These are phyloP conservation scores for Pseudogymnoascus sp. DNA, from an alignment of 2,329 filamentous ascomycete species.

Conservation along the genomic window DNA sequence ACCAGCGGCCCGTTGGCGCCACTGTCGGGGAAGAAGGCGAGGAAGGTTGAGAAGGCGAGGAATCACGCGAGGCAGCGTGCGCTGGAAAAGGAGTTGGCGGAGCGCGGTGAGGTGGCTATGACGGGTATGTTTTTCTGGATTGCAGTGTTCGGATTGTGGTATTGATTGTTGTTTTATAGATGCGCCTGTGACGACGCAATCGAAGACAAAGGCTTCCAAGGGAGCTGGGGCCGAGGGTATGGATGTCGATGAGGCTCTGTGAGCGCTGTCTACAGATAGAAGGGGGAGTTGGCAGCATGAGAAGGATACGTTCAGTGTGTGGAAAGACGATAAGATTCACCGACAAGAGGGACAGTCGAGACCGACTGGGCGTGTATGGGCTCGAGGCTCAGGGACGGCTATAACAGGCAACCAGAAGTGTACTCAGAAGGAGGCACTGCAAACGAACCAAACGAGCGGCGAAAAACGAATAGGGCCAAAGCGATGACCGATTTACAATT, in stretches of 20 bases:
- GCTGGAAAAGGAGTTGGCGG: constrained; percentile 26
- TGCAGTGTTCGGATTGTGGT: not conserved
- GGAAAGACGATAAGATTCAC: not conserved
- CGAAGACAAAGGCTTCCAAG: not conserved
- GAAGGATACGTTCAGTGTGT: not conserved
- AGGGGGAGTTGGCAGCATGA: not conserved
- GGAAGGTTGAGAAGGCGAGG: constrained; percentile 27
- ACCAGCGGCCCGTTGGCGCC: constrained; percentile 28
- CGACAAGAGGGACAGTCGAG: not conserved
- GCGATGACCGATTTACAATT: not conserved
- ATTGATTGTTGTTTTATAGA: not conserved
- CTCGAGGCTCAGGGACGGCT: not conserved
- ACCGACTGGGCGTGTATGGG: not conserved
- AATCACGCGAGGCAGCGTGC: constrained; percentile 27
- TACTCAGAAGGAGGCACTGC: not conserved
- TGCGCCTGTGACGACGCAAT: constrained; percentile 9
- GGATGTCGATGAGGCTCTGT: constrained; percentile 3
- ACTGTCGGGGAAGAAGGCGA: constrained; percentile 28
- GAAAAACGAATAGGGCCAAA: not conserved
- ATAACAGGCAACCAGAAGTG: not conserved
- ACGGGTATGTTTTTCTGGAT: constrained; percentile 22
- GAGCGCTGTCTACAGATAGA: not conserved
- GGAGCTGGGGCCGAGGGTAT: not conserved
- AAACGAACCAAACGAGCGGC: not conserved
- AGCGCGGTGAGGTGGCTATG: constrained; percentile 28